A percentile compares a stretch with the other conserved stretches of the same genome.
phyloP scores from a whole-genome alignment of 2,329 filamentous ascomycete species.

The Aspergillus awamori region DNA sequence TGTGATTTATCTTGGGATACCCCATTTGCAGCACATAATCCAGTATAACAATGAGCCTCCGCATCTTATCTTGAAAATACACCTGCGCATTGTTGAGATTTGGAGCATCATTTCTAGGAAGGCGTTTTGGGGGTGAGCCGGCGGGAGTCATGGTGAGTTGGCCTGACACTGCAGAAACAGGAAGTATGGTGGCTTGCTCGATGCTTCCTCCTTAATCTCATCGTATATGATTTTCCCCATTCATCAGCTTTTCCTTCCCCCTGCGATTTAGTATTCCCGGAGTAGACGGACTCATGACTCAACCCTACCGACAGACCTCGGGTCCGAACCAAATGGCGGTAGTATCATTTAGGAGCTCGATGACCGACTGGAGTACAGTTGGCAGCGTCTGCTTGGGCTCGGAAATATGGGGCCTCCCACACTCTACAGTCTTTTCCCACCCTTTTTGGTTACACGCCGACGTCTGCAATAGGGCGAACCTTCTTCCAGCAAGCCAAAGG shows the following conservation, averaged over 20 bases:
- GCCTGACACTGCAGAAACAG: not conserved
- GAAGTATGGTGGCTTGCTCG: not conserved
- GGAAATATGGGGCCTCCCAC: not conserved
- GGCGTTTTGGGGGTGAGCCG: not conserved
- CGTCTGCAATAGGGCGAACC: not conserved
- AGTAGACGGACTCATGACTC: not conserved
- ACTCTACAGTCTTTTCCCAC: too few species aligned
- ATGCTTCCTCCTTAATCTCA: not conserved
- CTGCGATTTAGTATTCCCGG: too few species aligned
- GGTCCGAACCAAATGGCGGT: not conserved
- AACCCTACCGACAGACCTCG: not conserved
- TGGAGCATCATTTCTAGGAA: too few species aligned
- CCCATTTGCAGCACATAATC: constrained; percentile 3
- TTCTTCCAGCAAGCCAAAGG: not conserved
- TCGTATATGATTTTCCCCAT: not conserved
- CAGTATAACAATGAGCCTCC: not conserved
- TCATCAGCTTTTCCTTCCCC: not conserved
- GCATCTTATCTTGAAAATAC: not conserved
- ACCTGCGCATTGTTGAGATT: not conserved
- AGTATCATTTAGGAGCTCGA: not conserved
- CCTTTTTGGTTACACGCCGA: not conserved
- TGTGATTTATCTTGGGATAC: constrained; percentile 6
- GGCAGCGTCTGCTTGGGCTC: not conserved
- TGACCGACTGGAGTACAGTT: not conserved
- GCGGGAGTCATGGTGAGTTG: not conserved